Base-by-base conservation (phyloP, 768 basidiomycete species). In the Myochromella boudieri region DNA sequence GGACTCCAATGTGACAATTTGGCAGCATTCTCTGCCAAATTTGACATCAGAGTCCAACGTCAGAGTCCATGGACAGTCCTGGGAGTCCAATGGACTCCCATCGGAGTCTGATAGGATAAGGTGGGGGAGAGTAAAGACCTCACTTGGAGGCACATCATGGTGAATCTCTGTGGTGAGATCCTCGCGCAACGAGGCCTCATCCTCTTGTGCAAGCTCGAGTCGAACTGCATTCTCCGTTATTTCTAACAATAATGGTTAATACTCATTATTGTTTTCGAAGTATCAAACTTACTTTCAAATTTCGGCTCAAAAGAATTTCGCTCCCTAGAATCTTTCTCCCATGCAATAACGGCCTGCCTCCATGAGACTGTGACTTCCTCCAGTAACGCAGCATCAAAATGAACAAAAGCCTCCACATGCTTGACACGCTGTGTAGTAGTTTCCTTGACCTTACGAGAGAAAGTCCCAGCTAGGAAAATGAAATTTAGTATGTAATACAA, bases 61-160 rank as follows among this genome's bases (percentile, higher is more conserved):
- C n/a, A n/a, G n/a, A n/a, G n/a, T n/a, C n/a, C n/a, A n/a, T n/a
- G n/a, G n/a, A n/a, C n/a, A n/a, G n/a, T n/a, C n/a, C n/a, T n/a
- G n/a, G n/a, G n/a, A n/a, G n/a, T n/a, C n/a, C n/a, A n/a, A n/a
- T n/a, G n/a, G n/a, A n/a, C n/a, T n/a, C n/a, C n/a, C n/a, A n/a
- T n/a, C n/a, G n/a, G n/a, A n/a, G n/a, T n/a, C n/a, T n/a, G n/a
- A n/a, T n/a, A n/a, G n/a, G n/a, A n/a, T n/a, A n/a, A n/a, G n/a
- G n/a, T n/a, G n/a, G n/a, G n/a, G n/a, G n/a, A n/a, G n/a, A n/a
- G n/a, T n/a, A n/a, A n/a, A n/a, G n/a, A n/a, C n/a, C n/a, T n/a
- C n/a, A n/a, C 58, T 60, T 12, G 49, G 46, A 0, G 43, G 36
- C 25, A 55, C 40, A 26, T 55, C 34, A 3, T 51, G 39, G n/a